These are phyloP conservation scores for Aspergillus steynii DNA, from an alignment of 495 filamentous ascomycete genomes.

Conservation along the genomic window DNA sequence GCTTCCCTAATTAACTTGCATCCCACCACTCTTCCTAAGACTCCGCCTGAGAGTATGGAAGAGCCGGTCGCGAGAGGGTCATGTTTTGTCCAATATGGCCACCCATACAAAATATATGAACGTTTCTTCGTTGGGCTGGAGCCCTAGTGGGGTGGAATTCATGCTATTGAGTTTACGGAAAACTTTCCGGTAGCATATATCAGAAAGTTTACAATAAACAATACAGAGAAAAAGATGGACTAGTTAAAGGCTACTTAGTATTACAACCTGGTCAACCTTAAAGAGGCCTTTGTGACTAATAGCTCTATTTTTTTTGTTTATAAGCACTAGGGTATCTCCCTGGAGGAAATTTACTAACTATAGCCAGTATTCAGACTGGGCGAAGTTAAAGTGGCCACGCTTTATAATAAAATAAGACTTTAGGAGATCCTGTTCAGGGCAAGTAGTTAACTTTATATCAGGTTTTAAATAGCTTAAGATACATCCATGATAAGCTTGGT, in stretches of 20 bases:
- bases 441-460: not conserved
- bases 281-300: conserved; percentile 7
- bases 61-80: not conserved
- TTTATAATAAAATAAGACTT: conserved; percentile 11
- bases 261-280: conserved; percentile 8
- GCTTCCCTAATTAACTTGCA: not conserved
- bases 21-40: not conserved
- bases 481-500: conserved; percentile 8
- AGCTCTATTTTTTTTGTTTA: conserved; percentile 11
- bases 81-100: conserved; percentile 6
- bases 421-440: not conserved
- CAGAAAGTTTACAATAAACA: conserved; percentile 5
- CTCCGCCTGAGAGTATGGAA: not conserved
- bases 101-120: conserved; percentile 4
- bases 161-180: conserved; percentile 13
- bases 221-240: not conserved
- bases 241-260: conserved; percentile 1
- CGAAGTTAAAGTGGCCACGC: conserved; percentile 12
- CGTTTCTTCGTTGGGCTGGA: conserved; percentile 12
- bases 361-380: conserved; percentile 7
- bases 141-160: conserved; percentile 5
- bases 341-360: conserved; percentile 8
- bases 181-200: conserved; percentile 5
- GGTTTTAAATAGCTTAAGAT: conserved; percentile 7
- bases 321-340: conserved; percentile 8